Base-by-base conservation (phyloP, 768 basidiomycete genomes). In the Rhodosporidiobolus odoratus region DNA sequence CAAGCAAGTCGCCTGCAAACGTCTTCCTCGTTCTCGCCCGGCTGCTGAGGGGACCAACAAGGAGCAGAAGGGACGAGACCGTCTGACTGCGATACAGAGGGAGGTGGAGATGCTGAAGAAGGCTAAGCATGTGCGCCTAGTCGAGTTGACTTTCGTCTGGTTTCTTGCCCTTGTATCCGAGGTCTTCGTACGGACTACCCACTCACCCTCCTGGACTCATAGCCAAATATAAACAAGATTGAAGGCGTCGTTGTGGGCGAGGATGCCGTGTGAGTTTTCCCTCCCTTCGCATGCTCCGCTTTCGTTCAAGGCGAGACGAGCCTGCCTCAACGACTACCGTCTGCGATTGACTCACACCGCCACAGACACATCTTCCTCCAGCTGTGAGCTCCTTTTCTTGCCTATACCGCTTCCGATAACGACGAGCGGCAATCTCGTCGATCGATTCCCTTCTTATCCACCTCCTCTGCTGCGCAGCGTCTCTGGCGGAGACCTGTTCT, bases 181-280 rank as follows among this genome's bases (percentile, higher is more conserved):
- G 21, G 23, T 15, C 10, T 4, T 17, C 5, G 47, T 6, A 34
- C 13, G 32, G 50, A 21, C 12, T 35, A 0, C 15, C 15, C 13
- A 45, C 17, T n/a, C 2, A 16, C 15, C 17, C 32, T 34, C 37
- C 30, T 43, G n/a, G 10, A 50, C 23, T 23, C 17, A 27, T 52
- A 73, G 71, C 72, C 72, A 3, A 69, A 67, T 65, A 69, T 73
- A 61, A 73, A 69, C 68, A 66, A 63, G 38, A 56, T 73, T 40
- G 58, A 62, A 34, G 65, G 64, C 43, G 62, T 69, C 27, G 54
- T 58, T 41, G 21, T 62, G 16, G 25, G 27, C 23, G 48, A 66
- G 3, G 25, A 41, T 3, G 27, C 35, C 3, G 45, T 73, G 41
- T 63, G 19, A 3, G 66, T 41, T 37, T 8, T 25, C 16, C 48